A percentile compares a stretch with the other conserved stretches of the same genome.
phyloP scores from a whole-genome alignment of 495 filamentous ascomycete genomes.

The Massariosphaeria phaeospora region DNA sequence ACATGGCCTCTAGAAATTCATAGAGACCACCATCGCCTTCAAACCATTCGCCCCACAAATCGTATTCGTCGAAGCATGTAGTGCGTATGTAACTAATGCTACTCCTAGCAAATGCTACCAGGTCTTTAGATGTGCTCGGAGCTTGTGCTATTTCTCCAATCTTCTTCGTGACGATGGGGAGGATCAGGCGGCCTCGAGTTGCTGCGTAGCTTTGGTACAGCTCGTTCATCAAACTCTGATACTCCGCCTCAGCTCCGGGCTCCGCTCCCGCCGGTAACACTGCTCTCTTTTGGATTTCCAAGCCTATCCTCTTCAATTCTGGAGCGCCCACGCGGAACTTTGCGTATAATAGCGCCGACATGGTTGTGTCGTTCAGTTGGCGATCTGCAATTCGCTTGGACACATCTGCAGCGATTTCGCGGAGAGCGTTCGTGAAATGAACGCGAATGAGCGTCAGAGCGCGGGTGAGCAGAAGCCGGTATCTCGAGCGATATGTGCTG shows the following conservation, averaged over 20 bases:
- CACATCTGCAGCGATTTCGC: slow-evolving; percentile 65
- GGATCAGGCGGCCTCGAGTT: slow-evolving; percentile 51
- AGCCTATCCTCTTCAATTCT: slow-evolving; percentile 59
- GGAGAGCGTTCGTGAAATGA: slow-evolving; percentile 68
- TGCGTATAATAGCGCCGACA: slow-evolving; percentile 71
- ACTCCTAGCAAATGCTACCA: slow-evolving; percentile 63
- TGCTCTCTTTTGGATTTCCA: slow-evolving; percentile 65
- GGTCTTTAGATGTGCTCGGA: slow-evolving; percentile 61
- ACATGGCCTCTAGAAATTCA: slow-evolving; percentile 67
- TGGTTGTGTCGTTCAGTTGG: slow-evolving; percentile 69
- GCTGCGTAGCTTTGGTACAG: slow-evolving; percentile 62
- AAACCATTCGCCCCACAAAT: slow-evolving; percentile 72
- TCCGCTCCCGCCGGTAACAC: slow-evolving; percentile 56
- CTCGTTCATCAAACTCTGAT: slow-evolving; percentile 61
- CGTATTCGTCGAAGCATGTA: slow-evolving; percentile 68
- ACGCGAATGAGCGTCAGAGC: slow-evolving; percentile 79
- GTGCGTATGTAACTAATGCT: slow-evolving; percentile 67
- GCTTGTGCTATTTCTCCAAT: slow-evolving; percentile 61
- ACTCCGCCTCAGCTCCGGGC: slow-evolving; percentile 60
- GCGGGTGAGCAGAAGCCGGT: slow-evolving; percentile 64
- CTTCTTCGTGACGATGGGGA: slow-evolving; percentile 54
- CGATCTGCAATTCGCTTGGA: slow-evolving; percentile 64
- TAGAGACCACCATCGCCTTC: slow-evolving; percentile 62
- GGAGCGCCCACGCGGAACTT: slow-evolving; percentile 69
- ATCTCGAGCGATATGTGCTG: slow-evolving; percentile 69